Conservation (phyloP, 257 asterid species). For the Plantago major region DNA sequence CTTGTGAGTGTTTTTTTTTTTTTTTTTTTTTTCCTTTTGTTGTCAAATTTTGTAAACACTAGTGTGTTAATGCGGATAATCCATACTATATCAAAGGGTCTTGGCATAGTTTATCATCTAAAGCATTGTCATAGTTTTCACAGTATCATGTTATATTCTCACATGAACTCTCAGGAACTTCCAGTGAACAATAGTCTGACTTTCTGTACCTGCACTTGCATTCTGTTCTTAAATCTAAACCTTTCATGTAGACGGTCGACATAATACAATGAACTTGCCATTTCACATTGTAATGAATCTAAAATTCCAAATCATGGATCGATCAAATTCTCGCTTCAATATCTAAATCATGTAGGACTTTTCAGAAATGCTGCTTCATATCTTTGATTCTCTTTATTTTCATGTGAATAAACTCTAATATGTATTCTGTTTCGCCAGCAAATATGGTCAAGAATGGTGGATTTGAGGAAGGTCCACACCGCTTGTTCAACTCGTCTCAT, state of each 20-base stretch:
- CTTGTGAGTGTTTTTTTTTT: too few relatives aligned
- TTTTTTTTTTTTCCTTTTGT: too few relatives aligned
- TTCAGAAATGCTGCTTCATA: not conserved
- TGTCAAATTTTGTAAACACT: too few relatives aligned
- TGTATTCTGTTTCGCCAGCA: constrained; percentile 30
- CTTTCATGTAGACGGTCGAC: not conserved
- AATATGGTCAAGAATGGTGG: constrained; percentile 69
- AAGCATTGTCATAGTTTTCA: too few relatives aligned
- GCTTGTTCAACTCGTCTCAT: constrained; percentile 52
- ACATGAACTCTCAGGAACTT: too few relatives aligned
- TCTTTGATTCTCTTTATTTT: not conserved
- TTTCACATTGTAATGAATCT: not conserved
- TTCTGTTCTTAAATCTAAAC: not conserved
- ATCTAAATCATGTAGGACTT: too few relatives aligned
- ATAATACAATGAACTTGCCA: too few relatives aligned
- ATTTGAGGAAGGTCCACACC: constrained; percentile 83
- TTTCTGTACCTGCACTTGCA: not conserved
- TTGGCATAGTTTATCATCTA: too few relatives aligned
- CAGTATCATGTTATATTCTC: too few relatives aligned
- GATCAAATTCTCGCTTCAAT: too few relatives aligned
- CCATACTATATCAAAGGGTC: too few relatives aligned
- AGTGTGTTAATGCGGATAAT: too few relatives aligned
- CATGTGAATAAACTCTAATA: not conserved
- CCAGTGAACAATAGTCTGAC: not conserved
- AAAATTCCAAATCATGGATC: not conserved